Conservation (phyloP, 179 eudicot genomes). For the Nepenthes alata region DNA sequence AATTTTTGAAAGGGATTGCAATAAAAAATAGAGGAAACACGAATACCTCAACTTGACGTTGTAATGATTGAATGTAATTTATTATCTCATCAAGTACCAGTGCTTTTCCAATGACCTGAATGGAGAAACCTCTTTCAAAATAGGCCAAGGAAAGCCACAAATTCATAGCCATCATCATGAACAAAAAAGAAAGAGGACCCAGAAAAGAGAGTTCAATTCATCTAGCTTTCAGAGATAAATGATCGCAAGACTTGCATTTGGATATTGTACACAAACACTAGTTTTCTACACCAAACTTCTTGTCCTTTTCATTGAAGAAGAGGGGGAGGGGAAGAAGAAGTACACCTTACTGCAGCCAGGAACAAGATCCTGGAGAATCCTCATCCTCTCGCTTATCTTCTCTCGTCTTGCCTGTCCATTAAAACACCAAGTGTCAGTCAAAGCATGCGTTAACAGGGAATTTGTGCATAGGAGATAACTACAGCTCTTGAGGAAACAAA, state of each 20-base stretch:
- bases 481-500: not conserved
- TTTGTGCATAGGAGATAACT: not conserved
- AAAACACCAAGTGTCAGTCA: not conserved
- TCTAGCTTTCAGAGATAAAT: too few species aligned
- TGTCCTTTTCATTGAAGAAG: not conserved
- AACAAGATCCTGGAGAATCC: constrained; percentile 81
- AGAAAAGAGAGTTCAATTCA: too few species aligned
- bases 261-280: too few species aligned
- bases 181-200: not conserved
- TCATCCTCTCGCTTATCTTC: constrained; percentile 96
- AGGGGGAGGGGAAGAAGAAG: not conserved
- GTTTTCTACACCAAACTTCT: not conserved
- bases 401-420: constrained; percentile 85
- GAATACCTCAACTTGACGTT: constrained; percentile 87
- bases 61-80: constrained; percentile 90
- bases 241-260: too few species aligned
- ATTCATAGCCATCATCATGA: too few species aligned
- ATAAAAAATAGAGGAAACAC: constrained; percentile 1
- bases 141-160: not conserved
- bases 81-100: constrained; percentile 95
- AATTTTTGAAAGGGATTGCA: not conserved
- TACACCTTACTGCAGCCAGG: constrained; percentile 89
- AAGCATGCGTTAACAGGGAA: not conserved
- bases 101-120: constrained; percentile 95
- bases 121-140: constrained; percentile 8